Evolutionary conservation across 1,284 basidiomycete species (phyloP).

Genomic region (Cronartium quercuum): DNA sequence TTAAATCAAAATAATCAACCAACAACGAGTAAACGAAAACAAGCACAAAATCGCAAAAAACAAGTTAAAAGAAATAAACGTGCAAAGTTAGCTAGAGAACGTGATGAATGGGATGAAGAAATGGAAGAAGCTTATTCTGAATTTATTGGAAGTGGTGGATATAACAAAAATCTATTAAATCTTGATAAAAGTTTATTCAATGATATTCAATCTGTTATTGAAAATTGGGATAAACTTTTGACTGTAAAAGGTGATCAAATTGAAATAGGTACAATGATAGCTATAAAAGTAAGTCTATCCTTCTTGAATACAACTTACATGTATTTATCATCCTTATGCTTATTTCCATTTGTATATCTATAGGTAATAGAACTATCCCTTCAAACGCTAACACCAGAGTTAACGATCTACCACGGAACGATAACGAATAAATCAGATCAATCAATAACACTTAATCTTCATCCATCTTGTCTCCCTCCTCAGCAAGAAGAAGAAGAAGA

Average conservation of each 20-base stretch:
- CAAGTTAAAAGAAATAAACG: constrained; percentile 7
- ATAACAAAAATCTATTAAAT: neutral
- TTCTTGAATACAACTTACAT: neutral
- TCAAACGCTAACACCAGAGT: constrained; percentile 23
- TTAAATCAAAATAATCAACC: neutral
- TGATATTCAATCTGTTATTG: neutral
- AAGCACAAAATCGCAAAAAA: constrained; percentile 16
- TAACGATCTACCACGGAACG: constrained; percentile 7
- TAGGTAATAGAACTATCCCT: constrained; percentile 24
- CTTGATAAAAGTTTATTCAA: neutral
- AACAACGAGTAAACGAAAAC: constrained; percentile 12
- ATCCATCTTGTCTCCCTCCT: constrained; percentile 9
- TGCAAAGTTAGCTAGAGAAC: neutral
- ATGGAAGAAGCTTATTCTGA: constrained; percentile 21
- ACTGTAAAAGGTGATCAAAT: constrained; percentile 2
- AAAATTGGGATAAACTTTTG: neutral
- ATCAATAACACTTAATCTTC: neutral
- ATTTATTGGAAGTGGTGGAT: constrained; percentile 23
- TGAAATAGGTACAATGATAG: constrained; percentile 1
- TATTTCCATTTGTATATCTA: neutral
- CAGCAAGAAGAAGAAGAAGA: neutral
- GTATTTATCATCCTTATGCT: neutral
- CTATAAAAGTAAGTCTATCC: neutral
- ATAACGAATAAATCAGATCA: neutral
- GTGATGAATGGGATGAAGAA: neutral